These are phyloP conservation scores for Massarina eburnea DNA, from an alignment of 2,329 filamentous ascomycete genomes.

Conservation along the genomic window DNA sequence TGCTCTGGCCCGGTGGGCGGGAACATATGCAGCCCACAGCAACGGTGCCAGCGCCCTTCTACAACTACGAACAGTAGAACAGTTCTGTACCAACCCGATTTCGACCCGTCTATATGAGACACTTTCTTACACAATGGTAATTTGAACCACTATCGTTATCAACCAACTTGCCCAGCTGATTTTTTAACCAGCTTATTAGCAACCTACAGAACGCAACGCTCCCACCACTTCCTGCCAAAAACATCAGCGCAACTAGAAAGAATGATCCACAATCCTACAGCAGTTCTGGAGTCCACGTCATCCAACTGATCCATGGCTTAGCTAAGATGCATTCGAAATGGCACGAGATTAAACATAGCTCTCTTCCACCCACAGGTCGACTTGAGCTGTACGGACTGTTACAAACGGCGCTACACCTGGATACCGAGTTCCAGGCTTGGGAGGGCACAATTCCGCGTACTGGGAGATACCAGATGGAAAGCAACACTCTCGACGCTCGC, in stretches of 20 bases:
- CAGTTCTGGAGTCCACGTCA: slow-evolving; percentile 20
- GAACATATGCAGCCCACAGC: slow-evolving; percentile 27
- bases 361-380: slow-evolving; percentile 17
- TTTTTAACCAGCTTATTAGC: slow-evolving; percentile 21
- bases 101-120: slow-evolving; percentile 32
- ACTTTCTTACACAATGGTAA: slow-evolving; percentile 29
- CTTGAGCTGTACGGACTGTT: slow-evolving; percentile 22
- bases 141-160: not conserved
- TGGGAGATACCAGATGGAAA: slow-evolving; percentile 23
- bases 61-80: slow-evolving; percentile 25
- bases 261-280: slow-evolving; percentile 22
- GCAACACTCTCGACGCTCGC: slow-evolving; percentile 25
- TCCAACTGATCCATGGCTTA: slow-evolving; percentile 27
- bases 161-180: slow-evolving; percentile 13
- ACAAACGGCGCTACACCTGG: slow-evolving; percentile 25
- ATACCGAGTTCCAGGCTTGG: slow-evolving; percentile 29
- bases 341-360: slow-evolving; percentile 26
- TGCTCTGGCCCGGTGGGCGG: slow-evolving; percentile 19
- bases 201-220: slow-evolving; percentile 28
- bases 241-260: slow-evolving; percentile 15
- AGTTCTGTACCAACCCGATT: slow-evolving; percentile 25
- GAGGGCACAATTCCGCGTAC: slow-evolving; percentile 18
- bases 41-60: slow-evolving; percentile 32
- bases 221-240: slow-evolving; percentile 22
- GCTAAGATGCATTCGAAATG: slow-evolving; percentile 29